phyloP scores from a whole-genome alignment of 2,329 filamentous ascomycete genomes.

The Chaetomiaceae sp. region DNA sequence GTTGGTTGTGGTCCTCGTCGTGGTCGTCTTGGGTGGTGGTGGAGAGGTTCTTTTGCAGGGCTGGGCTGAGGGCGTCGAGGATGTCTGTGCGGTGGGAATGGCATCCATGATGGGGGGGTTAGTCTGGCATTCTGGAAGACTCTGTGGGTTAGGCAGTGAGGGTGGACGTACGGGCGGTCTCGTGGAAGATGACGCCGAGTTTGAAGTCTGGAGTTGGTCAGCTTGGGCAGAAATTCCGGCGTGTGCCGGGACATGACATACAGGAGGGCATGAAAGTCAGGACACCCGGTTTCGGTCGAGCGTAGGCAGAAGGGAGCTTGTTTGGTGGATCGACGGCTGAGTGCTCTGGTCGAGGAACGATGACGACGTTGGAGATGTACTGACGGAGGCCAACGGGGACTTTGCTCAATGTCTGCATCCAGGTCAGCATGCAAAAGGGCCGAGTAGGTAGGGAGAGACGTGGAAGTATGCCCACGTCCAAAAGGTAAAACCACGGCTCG shows the following conservation, averaged over 20 bases:
- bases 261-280: neutral
- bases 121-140: no score
- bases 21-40: neutral
- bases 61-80: constrained; percentile 10
- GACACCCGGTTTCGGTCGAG: constrained; percentile 13
- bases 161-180: constrained; percentile 11
- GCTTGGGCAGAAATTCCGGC: neutral
- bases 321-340: neutral
- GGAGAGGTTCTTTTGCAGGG: neutral
- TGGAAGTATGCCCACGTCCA: constrained; percentile 4
- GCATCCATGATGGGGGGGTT: neutral
- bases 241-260: neutral
- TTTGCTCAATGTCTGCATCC: constrained; percentile 22
- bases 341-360: neutral
- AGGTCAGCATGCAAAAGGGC: neutral
- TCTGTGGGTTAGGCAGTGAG: no score
- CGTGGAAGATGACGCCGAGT: constrained; percentile 20
- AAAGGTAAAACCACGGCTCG: constrained; percentile 7
- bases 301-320: constrained; percentile 14
- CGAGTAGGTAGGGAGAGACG: neutral
- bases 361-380: constrained; percentile 15
- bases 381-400: constrained; percentile 23
- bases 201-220: neutral
- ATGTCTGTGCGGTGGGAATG: constrained; percentile 9
- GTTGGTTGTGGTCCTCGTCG: neutral